Percentiles rank a stretch among this genome's conserved stretches.
phyloP scores from a whole-genome alignment of 2,329 filamentous ascomycete genomes.

The Diaporthe capsici region DNA sequence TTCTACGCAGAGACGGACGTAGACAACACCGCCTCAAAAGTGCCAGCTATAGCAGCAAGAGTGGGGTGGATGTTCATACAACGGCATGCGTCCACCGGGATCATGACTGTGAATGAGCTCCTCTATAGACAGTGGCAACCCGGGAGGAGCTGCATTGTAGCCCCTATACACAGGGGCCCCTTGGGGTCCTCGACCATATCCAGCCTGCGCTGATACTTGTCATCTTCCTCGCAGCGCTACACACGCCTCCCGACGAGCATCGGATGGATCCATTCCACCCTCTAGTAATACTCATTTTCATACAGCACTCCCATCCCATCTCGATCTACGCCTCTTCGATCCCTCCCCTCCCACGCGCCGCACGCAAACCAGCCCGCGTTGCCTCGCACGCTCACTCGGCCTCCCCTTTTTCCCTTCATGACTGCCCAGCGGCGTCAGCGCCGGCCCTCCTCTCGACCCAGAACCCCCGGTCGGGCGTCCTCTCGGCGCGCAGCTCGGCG shows the following conservation, averaged over 20 bases:
- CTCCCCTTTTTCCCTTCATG: slow-evolving; percentile 45
- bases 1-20: neutral
- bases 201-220: neutral
- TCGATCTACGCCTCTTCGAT: neutral
- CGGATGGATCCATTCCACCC: neutral
- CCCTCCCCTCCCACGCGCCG: neutral
- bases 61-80: neutral
- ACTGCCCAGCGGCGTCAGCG: slow-evolving; percentile 49
- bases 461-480: slow-evolving; percentile 85
- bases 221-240: neutral
- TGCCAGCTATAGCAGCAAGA: neutral
- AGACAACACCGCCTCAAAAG: neutral
- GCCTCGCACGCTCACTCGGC: slow-evolving; percentile 4
- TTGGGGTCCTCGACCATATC: neutral
- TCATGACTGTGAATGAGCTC: neutral
- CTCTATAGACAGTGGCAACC: neutral
- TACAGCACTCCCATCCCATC: neutral
- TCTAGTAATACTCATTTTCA: neutral
- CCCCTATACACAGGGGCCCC: neutral
- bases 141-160: neutral
- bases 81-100: neutral
- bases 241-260: neutral
- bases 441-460: slow-evolving; percentile 74
- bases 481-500: slow-evolving; percentile 76
- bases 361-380: neutral